phyloP scores from a whole-genome alignment of 1,284 basidiomycete genomes.

The Apiotrichum siamense region DNA sequence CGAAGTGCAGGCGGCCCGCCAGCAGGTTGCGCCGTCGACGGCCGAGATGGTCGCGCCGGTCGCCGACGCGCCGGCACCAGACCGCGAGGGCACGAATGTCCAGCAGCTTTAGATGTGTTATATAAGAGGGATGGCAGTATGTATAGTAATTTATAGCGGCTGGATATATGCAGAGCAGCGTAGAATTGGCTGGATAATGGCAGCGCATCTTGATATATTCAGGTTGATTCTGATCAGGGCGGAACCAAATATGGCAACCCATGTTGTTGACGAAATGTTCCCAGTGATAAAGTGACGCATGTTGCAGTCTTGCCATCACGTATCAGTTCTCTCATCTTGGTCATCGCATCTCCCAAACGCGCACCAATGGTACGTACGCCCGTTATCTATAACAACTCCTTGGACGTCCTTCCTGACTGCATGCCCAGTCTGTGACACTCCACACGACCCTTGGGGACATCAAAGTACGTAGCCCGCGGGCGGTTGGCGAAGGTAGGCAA shows the following conservation, averaged over 20 bases:
- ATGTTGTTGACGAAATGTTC: no score
- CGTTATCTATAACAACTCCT: no score
- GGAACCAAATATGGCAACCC: neutral
- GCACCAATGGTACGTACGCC: no score
- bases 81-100: neutral
- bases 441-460: constrained; percentile 91
- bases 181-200: no score
- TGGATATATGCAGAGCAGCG: no score
- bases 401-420: no score
- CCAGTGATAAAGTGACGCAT: no score
- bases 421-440: constrained; percentile 84
- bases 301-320: no score
- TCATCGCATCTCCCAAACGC: no score
- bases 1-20: constrained; percentile 6
- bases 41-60: constrained; percentile 9
- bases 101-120: constrained; percentile 1
- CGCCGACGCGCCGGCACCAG: neutral
- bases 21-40: constrained; percentile 12
- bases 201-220: no score
- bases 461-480: constrained; percentile 59
- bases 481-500: neutral
- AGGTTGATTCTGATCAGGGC: neutral
- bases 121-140: neutral
- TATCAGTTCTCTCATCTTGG: no score
- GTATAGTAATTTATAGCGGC: no score